Base-by-base conservation (phyloP, 768 basidiomycete genomes). In the Suillus bovinus region DNA sequence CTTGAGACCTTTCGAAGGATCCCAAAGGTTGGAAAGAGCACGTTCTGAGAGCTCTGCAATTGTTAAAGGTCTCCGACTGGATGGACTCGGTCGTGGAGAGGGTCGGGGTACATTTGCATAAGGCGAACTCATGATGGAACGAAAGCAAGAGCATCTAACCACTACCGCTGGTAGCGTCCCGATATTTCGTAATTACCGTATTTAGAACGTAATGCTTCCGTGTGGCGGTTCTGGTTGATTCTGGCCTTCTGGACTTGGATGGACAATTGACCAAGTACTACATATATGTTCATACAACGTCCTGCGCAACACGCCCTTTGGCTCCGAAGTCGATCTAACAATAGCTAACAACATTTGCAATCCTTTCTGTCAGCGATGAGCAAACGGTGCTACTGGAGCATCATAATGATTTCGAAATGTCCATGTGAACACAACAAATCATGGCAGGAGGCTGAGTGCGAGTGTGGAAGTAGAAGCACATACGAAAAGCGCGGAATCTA, bases 1-100 rank as follows among this genome's bases (percentile, higher is more conserved):
- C 71, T 91, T 91, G 70, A 91, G 79, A 14, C 84, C 82, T 66
- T 77, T 82, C 46, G 73, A 78, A 9, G 84, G 81, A 64, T 89
- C 86, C 78, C 83, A 87, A 39, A 84, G 70, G 67, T 80, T 76
- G 29, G 82, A 73, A 52, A 84, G 81, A 8, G 90, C 88, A 58
- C 73, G 73, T n/a, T 84, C 80, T 8, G 88, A 88, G 29, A 91
- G 84, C 61, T 89, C 85, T 1, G 84, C 79, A 52, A 91, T 90
- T 0, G 86, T 83, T 4, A 82, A 76, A 1, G 90, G 89, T 3
- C 83, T 81, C 16, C 71, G 70, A 14, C 55, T 64, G 20, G 61
- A 44, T 39, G 59, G 56, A 50, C 47, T 42, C 24, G 56, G 59
- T 29, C 63, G 64, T 11, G 63, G 55, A 7, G 66, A 59, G 17